These are phyloP conservation scores for Suillus subluteus DNA, from an alignment of 768 basidiomycete species.

Conservation along the genomic window DNA sequence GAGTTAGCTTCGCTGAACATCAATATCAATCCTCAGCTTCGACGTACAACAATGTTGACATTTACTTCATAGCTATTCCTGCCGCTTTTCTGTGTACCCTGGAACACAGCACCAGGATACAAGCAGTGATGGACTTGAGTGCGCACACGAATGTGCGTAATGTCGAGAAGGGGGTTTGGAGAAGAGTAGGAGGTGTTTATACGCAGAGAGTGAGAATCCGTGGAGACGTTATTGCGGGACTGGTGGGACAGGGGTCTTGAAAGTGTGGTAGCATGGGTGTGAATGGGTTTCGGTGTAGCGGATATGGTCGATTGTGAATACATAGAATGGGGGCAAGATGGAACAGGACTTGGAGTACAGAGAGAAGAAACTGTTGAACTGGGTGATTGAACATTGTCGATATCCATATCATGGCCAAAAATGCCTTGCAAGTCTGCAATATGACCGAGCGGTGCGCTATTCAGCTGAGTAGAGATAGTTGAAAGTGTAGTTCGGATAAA, in stretches of 20 bases:
- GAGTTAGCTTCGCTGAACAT: background rate
- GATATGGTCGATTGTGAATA: conserved; percentile 1
- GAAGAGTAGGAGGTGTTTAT: conserved; percentile 28
- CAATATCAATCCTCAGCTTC: conserved; percentile 10
- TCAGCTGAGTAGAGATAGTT: conserved; percentile 13
- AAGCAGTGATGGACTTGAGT: conserved; percentile 76
- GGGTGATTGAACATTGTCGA: conserved; percentile 26
- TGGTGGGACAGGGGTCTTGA: conserved; percentile 9
- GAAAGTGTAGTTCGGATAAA: conserved; percentile 24
- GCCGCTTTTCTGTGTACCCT: conserved; percentile 93
- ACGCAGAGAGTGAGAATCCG: conserved; percentile 9
- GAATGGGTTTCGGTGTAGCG: conserved; percentile 18
- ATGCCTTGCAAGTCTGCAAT: conserved; percentile 24
- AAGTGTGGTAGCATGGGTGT: conserved; percentile 15
- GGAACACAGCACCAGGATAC: conserved; percentile 87
- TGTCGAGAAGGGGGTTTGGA: conserved; percentile 67
- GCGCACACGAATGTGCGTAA: conserved; percentile 75
- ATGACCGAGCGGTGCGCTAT: conserved; percentile 20
- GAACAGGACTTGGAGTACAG: background rate
- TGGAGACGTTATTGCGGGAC: conserved; percentile 1
- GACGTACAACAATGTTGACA: conserved; percentile 87
- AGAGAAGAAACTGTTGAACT: background rate
- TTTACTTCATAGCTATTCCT: conserved; percentile 93
- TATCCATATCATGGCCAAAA: conserved; percentile 41
- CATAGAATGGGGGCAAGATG: conserved; percentile 4